Conservation (phyloP, 1,284 basidiomycete species). For the Rhodotorula glutinis region DNA sequence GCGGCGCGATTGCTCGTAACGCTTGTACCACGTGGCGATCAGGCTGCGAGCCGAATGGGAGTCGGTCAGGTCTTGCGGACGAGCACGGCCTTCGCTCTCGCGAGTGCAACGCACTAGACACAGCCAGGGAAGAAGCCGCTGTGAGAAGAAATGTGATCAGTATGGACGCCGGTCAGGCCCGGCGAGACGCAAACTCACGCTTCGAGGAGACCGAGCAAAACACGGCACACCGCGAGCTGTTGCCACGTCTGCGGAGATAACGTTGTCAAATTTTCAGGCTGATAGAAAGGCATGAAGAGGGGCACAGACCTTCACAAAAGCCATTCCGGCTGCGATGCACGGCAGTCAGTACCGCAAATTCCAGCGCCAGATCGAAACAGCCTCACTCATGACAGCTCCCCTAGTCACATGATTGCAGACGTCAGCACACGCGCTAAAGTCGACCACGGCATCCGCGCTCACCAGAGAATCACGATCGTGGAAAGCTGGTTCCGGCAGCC, state of each 20-base stretch:
- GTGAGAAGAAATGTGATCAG: too few relatives aligned
- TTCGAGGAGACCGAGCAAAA: conserved; percentile 50
- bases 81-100: too few relatives aligned
- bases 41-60: conserved; percentile 35
- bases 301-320: conserved; percentile 38
- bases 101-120: not conserved
- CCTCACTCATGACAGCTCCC: conserved; percentile 37
- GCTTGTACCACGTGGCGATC: conserved; percentile 53
- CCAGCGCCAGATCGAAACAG: too few relatives aligned
- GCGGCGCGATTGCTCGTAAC: conserved; percentile 50
- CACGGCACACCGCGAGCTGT: conserved; percentile 49
- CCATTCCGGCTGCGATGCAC: conserved; percentile 46
- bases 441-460: not conserved
- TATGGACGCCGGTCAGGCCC: too few relatives aligned
- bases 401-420: too few relatives aligned
- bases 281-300: too few relatives aligned
- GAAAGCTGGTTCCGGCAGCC: conserved; percentile 49
- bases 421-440: too few relatives aligned
- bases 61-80: too few relatives aligned
- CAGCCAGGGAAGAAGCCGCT: conserved; percentile 44
- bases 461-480: conserved; percentile 47
- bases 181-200: too few relatives aligned
- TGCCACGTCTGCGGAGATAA: conserved; percentile 39
- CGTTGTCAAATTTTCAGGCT: too few relatives aligned
- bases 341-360: too few relatives aligned